Evolutionary conservation across 176 grass and related monocot genomes (phyloP).

Genomic region (Zoysia japonica): DNA sequence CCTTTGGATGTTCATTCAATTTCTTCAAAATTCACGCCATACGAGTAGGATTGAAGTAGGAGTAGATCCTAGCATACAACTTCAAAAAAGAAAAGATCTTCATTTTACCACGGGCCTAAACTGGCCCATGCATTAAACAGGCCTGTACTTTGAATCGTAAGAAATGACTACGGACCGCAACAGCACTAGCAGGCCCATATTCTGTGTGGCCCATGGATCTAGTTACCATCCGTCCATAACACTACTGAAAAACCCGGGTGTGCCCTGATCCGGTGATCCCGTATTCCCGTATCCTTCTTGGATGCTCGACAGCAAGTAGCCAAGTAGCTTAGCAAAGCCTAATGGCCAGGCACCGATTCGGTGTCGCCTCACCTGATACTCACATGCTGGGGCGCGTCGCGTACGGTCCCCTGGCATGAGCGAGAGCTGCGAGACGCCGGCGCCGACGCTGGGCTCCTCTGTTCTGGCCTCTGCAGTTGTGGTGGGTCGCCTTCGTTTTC

Average conservation of each 20-base stretch:
- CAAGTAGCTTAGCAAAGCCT: neutral
- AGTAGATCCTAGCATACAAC: too few relatives aligned
- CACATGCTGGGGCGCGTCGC: conserved; percentile 40
- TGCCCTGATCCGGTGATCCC: too few relatives aligned
- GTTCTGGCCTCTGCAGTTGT: neutral
- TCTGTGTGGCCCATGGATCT: neutral
- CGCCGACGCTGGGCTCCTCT: too few relatives aligned
- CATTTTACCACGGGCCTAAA: neutral
- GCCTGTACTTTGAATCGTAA: too few relatives aligned
- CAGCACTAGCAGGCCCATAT: neutral
- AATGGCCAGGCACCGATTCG: neutral
- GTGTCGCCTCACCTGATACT: neutral
- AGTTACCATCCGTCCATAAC: neutral
- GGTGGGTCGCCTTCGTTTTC: neutral
- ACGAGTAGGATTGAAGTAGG: neutral
- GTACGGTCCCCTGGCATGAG: neutral
- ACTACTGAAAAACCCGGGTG: too few relatives aligned
- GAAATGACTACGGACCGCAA: neutral
- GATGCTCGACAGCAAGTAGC: neutral
- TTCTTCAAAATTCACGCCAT: neutral
- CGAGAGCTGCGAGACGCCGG: neutral
- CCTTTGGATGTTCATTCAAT: neutral
- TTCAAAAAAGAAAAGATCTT: too few relatives aligned
- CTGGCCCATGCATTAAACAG: neutral
- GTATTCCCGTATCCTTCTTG: neutral